Conservation (phyloP, 2,329 filamentous ascomycete genomes). For the Aspergillus candidus region DNA sequence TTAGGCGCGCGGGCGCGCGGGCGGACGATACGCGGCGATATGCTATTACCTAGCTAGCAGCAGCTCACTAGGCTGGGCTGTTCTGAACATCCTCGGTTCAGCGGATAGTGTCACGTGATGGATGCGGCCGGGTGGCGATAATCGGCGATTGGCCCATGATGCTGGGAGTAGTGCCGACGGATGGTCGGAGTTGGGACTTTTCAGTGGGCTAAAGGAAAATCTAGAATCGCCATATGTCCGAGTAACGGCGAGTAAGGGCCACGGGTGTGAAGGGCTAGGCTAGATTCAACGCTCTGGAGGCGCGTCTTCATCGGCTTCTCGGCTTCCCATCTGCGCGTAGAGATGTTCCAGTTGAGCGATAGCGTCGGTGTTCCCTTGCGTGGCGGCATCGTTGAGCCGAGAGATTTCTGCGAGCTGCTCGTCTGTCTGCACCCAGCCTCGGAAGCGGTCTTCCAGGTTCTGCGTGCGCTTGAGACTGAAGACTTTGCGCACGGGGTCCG, state of each 20-base stretch:
- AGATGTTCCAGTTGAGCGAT: slow-evolving; percentile 31
- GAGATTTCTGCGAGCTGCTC: slow-evolving; percentile 33
- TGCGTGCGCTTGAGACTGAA: slow-evolving; percentile 40
- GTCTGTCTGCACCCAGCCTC: slow-evolving; percentile 35
- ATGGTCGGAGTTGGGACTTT: no score
- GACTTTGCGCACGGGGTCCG: slow-evolving; percentile 58
- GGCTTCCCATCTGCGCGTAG: slow-evolving; percentile 24
- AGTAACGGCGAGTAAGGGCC: neutral
- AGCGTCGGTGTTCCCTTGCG: slow-evolving; percentile 33
- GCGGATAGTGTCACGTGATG: no score
- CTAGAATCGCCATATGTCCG: neutral
- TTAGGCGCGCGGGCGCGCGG: no score
- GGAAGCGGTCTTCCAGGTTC: slow-evolving; percentile 27
- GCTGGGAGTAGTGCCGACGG: no score
- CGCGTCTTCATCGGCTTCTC: slow-evolving; percentile 8
- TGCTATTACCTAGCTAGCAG: no score
- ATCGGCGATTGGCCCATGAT: no score
- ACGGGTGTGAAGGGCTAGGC: neutral
- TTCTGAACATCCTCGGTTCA: no score
- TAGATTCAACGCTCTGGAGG: slow-evolving; percentile 6
- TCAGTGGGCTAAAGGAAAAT: no score
- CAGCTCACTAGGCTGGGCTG: no score
- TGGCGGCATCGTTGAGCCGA: slow-evolving; percentile 30
- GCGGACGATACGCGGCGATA: no score
- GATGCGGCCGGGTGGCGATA: no score